A percentile compares a stretch with the other conserved stretches of the same genome.
Evolutionary conservation across 2,329 filamentous ascomycete species (phyloP).

Genomic region (Basipetospora chlamydospora): DNA sequence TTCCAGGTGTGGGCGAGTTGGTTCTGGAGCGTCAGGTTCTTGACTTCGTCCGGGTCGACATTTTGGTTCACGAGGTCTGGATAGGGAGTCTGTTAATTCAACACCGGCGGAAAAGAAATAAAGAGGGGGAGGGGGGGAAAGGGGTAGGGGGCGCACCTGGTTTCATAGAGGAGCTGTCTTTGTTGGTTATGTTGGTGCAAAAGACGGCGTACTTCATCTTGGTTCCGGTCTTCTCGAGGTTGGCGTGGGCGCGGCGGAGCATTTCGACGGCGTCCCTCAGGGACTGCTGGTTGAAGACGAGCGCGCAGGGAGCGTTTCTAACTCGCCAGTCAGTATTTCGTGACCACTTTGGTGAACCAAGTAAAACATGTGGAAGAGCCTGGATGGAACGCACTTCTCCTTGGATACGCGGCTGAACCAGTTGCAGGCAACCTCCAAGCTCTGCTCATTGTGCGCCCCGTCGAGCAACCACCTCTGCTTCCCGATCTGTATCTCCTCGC

Average conservation of each 20-base stretch:
- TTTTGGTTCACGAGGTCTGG: constrained; percentile 42
- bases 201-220: constrained; percentile 64
- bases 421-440: constrained; percentile 62
- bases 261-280: constrained; percentile 39
- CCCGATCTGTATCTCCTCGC: constrained; percentile 36
- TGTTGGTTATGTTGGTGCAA: constrained; percentile 57
- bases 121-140: neutral
- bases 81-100: constrained; percentile 6
- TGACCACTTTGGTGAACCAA: neutral
- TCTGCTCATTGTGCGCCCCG: constrained; percentile 85
- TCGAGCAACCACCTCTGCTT: constrained; percentile 75
- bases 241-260: constrained; percentile 29
- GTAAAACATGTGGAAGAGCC: neutral
- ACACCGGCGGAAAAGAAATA: neutral
- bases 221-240: constrained; percentile 17
- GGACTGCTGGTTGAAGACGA: constrained; percentile 84
- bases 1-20: constrained; percentile 37
- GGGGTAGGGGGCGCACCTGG: constrained; percentile 12
- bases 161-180: constrained; percentile 35
- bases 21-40: constrained; percentile 36
- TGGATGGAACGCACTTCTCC: constrained; percentile 13
- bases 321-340: neutral
- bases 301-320: constrained; percentile 26
- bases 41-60: constrained; percentile 34
- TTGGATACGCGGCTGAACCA: constrained; percentile 58